Conservation (phyloP, 208 protist genomes). For the Zelonia costaricensis region DNA sequence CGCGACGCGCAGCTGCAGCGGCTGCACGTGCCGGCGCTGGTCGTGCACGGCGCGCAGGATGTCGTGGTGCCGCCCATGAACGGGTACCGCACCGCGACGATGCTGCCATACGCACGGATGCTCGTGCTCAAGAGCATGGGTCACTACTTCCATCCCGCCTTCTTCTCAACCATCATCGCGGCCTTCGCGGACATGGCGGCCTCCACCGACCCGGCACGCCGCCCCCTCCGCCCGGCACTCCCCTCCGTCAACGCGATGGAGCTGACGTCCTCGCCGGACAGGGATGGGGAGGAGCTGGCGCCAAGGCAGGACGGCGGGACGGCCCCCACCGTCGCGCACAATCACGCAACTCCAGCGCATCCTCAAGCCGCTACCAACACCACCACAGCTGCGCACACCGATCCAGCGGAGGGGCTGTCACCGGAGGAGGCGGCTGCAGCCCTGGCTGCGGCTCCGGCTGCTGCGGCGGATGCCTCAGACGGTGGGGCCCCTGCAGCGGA, state of each 20-base stretch:
- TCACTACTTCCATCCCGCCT: conserved; percentile 84
- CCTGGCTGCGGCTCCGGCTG: neutral
- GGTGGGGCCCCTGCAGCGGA: too few species aligned
- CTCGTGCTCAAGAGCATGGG: conserved; percentile 78
- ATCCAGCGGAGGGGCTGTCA: neutral
- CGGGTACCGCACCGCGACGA: conserved; percentile 73
- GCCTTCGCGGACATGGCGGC: conserved; percentile 40
- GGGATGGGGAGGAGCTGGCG: neutral
- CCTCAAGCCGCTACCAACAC: neutral
- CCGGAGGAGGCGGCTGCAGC: neutral
- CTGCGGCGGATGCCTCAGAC: neutral
- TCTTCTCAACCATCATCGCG: conserved; percentile 57
- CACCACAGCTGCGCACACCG: neutral
- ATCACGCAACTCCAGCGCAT: too few species aligned
- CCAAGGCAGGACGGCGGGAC: neutral
- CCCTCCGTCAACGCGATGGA: neutral
- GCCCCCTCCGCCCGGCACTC: conserved; percentile 1
- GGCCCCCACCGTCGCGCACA: neutral
- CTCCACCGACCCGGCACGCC: conserved; percentile 20
- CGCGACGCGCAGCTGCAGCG: conserved; percentile 51
- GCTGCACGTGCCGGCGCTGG: conserved; percentile 50
- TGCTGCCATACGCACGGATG: conserved; percentile 55
- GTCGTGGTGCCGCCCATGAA: conserved; percentile 67
- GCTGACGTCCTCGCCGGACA: neutral
- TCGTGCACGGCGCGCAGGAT: conserved; percentile 78